A percentile compares a stretch with the other conserved stretches of the same genome.
Evolutionary conservation across 345 rosid genomes (phyloP).

Genomic region (Melaleuca quinquenervia): DNA sequence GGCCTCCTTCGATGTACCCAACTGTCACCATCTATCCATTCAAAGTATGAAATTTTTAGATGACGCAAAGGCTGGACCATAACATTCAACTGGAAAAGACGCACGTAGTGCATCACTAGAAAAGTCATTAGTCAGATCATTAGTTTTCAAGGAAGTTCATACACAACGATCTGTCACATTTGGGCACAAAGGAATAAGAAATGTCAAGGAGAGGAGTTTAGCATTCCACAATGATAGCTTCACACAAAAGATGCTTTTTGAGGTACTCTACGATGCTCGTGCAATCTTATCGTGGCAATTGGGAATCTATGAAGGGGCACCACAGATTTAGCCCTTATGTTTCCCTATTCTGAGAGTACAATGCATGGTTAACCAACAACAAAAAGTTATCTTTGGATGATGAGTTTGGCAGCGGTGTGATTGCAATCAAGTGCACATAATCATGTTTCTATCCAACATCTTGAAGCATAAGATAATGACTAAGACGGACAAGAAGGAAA

Average conservation of each 20-base stretch:
- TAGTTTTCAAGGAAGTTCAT: not conserved
- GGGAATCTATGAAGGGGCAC: not conserved
- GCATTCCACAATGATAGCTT: not conserved
- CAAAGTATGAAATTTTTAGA: not conserved
- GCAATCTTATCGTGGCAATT: not conserved
- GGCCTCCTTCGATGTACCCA: conserved; percentile 55
- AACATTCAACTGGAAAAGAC: not conserved
- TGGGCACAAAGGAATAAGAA: not conserved
- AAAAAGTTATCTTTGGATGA: not conserved
- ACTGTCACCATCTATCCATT: conserved; percentile 45
- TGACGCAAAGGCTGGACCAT: not conserved
- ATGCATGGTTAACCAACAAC: not conserved
- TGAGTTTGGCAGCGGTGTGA: not conserved
- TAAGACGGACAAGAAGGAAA: not conserved
- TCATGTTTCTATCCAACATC: not conserved
- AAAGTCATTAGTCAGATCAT: not conserved
- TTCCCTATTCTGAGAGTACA: not conserved
- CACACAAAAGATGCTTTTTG: not conserved
- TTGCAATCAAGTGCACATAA: not conserved
- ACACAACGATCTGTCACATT: not conserved
- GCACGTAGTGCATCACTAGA: not conserved
- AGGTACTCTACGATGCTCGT: not conserved
- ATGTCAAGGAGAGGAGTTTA: not conserved
- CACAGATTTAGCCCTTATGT: not conserved
- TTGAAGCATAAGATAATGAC: not conserved